Percentiles rank a stretch among this genome's conserved stretches.
Evolutionary conservation across 495 filamentous ascomycete genomes (phyloP).

Genomic region (Filosporella fistucella): DNA sequence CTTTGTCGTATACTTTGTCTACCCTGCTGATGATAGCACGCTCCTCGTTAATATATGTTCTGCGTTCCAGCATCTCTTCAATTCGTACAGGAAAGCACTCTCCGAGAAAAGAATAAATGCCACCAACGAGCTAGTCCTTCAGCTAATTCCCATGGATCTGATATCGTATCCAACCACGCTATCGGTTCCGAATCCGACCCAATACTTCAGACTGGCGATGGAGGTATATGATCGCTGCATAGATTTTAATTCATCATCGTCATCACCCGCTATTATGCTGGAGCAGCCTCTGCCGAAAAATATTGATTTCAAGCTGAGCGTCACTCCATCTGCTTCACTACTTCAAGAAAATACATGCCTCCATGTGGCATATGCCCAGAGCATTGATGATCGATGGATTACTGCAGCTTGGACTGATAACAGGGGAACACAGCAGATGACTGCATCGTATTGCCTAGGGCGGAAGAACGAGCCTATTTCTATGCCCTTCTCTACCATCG

Average conservation of each 20-base stretch:
- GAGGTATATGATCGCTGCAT: conserved; percentile 88
- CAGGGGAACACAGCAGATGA: conserved; percentile 69
- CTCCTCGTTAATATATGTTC: conserved; percentile 72
- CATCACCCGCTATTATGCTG: conserved; percentile 70
- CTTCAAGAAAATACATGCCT: conserved; percentile 80
- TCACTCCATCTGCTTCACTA: conserved; percentile 63
- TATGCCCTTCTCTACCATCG: conserved; percentile 57
- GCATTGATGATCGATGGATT: conserved; percentile 80
- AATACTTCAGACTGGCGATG: conserved; percentile 65
- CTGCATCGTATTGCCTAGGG: conserved; percentile 73
- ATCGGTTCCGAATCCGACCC: conserved; percentile 59
- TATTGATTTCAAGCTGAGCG: conserved; percentile 74
- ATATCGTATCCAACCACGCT: conserved; percentile 62
- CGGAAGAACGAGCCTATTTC: conserved; percentile 52
- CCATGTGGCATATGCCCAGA: conserved; percentile 82
- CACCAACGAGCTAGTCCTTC: conserved; percentile 70
- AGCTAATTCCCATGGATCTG: conserved; percentile 72
- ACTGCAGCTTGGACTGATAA: conserved; percentile 91
- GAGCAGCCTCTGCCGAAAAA: conserved; percentile 64
- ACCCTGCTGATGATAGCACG: conserved; percentile 60
- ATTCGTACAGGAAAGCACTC: conserved; percentile 56
- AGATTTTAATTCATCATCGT: conserved; percentile 42
- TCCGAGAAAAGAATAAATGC: conserved; percentile 43
- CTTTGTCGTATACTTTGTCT: conserved; percentile 82
- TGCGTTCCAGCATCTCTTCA: conserved; percentile 71